Base-by-base conservation (phyloP, 371 early-diverging fungal species). In the Rhizomucor pusillus region DNA sequence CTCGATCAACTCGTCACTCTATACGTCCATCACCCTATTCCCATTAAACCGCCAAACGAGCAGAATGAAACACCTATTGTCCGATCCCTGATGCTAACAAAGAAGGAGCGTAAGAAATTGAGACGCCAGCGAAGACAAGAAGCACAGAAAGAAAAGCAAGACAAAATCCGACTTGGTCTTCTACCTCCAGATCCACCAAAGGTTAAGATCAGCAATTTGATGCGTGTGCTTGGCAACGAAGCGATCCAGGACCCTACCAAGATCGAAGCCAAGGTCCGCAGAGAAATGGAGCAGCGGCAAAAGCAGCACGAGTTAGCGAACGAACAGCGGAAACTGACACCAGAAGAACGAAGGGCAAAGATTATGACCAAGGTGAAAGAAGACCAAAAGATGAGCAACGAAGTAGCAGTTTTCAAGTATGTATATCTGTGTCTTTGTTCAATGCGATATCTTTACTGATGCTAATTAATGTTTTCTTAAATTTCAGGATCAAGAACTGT, bases 221-320 rank as follows among this genome's bases (percentile, higher is more conserved):
- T 96, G 95, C 80, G 89, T 20, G 93, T 95, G 0, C 72, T 96
- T 54, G 97, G 93, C 10, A 85, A 87, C 35, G 92, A 96, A 53
- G 91, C 96, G 0, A 87, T 97, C 11, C 87, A 90, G 59, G 96
- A 95, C 58, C 99, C 99, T 0, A 95, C 97, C 2, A 84, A 89
- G 62, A 78, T 95, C 9, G 99, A 96, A 66, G 92, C 93, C 6
- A 71, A 83, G 43, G 95, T 97, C 11, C 80, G 92, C 13, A 85
- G 77, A 54, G 94, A 97, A 63, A 86, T 95, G 79, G 82, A 80
- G 25, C 85, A 80, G 29, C 87, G 99, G n/a, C 82, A 88, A 61
- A 69, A 75, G 35, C 84, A 84, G 57, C 97, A 97, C 63, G 76
- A 89, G 61, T 77, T 90, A 47, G 83, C 86, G 12, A 93, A 93